A percentile compares a stretch with the other conserved stretches of the same genome.
Evolutionary conservation across 441 rosid species (phyloP).

Genomic region (Syzygium malaccense): DNA sequence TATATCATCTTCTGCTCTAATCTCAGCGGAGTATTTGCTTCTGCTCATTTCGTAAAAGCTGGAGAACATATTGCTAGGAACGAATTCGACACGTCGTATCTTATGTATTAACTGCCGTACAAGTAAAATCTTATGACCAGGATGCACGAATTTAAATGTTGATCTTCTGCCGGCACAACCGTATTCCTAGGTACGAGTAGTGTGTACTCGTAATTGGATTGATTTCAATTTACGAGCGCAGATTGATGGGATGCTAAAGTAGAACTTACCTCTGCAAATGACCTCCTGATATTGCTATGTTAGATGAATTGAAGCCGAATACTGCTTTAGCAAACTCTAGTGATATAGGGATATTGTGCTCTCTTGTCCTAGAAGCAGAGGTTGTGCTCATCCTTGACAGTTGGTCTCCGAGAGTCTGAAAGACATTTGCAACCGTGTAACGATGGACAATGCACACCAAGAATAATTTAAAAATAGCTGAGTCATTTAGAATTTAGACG

Average conservation of each 20-base stretch:
- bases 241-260: background rate
- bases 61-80: slow-evolving; percentile 7
- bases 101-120: background rate
- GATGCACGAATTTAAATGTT: background rate
- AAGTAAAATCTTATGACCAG: background rate
- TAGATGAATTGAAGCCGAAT: slow-evolving; percentile 73
- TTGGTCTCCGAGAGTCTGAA: slow-evolving; percentile 73
- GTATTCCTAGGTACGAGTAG: background rate
- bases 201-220: background rate
- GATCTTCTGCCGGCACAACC: background rate
- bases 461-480: background rate
- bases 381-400: slow-evolving; percentile 64
- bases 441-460: background rate
- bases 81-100: background rate
- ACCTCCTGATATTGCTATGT: slow-evolving; percentile 70
- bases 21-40: slow-evolving; percentile 51
- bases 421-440: slow-evolving; percentile 5
- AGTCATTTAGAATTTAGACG: background rate
- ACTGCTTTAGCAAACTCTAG: slow-evolving; percentile 80
- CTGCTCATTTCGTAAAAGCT: slow-evolving; percentile 70
- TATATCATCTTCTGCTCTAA: slow-evolving; percentile 39
- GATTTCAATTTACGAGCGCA: background rate
- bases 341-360: slow-evolving; percentile 42
- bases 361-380: slow-evolving; percentile 57
- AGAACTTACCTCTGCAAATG: slow-evolving; percentile 63